A percentile compares a stretch with the other conserved stretches of the same genome.
Evolutionary conservation across 805 yeast species (phyloP).

Genomic region (Hermanozyma aechmeae): DNA sequence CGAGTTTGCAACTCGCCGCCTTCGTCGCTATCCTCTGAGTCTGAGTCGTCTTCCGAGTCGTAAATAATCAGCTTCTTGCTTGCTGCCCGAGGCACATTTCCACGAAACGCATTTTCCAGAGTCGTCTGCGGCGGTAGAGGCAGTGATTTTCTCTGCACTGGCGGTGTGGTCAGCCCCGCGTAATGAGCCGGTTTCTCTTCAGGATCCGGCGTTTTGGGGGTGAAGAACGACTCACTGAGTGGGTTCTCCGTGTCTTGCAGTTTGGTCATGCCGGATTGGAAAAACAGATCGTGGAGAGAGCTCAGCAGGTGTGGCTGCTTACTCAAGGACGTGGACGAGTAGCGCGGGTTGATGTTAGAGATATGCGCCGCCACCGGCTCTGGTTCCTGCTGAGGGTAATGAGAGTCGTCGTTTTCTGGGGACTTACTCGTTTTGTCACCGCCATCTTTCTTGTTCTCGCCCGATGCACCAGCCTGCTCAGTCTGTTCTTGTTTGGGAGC

Average conservation of each 20-base stretch:
- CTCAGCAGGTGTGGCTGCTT: slow-evolving; percentile 33
- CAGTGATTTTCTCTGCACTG: slow-evolving; percentile 16
- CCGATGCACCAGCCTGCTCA: too few species aligned
- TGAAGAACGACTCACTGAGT: slow-evolving; percentile 15
- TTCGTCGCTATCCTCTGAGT: slow-evolving; percentile 19
- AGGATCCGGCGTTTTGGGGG: not conserved
- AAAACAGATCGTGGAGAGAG: slow-evolving; percentile 30
- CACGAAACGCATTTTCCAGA: slow-evolving; percentile 33
- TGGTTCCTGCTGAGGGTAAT: slow-evolving; percentile 17
- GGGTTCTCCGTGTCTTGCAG: slow-evolving; percentile 2
- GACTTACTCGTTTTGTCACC: too few species aligned
- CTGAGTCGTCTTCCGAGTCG: slow-evolving; percentile 27
- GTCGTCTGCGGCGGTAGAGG: slow-evolving; percentile 36
- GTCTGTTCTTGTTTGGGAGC: too few species aligned
- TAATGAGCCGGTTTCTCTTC: not conserved
- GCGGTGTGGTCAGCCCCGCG: not conserved
- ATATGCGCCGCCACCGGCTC: slow-evolving; percentile 13
- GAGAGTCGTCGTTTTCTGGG: slow-evolving; percentile 9
- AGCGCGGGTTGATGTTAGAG: slow-evolving; percentile 22
- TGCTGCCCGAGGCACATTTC: slow-evolving; percentile 15
- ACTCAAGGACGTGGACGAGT: slow-evolving; percentile 27
- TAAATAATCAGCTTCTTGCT: slow-evolving; percentile 23
- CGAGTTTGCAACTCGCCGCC: slow-evolving; percentile 3
- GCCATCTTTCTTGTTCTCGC: too few species aligned
- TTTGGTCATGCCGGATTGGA: slow-evolving; percentile 16